Evolutionary conservation across 192 early-diverging fungal genomes (phyloP), one percentile per base, ranked within the genome.

Genomic region (Lobulomyces angularis): DNA sequence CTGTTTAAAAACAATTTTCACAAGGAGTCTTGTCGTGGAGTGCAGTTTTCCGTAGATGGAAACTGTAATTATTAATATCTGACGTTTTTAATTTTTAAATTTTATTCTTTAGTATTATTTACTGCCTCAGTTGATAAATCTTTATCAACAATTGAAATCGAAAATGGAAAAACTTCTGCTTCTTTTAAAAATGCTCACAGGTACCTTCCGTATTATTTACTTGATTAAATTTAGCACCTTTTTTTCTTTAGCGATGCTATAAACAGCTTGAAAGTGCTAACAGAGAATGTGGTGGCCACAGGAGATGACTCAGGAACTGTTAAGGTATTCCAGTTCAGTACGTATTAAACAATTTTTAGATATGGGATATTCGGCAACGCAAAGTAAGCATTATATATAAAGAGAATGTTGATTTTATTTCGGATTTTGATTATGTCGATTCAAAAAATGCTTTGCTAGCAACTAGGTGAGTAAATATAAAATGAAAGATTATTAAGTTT

Each of bases 391-490:
- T 79, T 66, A 66, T 78, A 16, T 94, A 84, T 46, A 58, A 65
- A 7, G 90, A 90, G 38, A 85, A 97, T 49, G 75, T 74, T 8
- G 95, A 99, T 60, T 94, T 83, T 46, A 90, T 97, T 35, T 82
- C 90, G 0, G 86, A 90, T 42, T 77, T 95, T 66, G 58, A 61
- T 2, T 95, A 61, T 49, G 69, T 78, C 27, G 33, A 46, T 3
- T 56, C 74, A 19, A 83, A 82, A 36, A 82, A 80, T 25, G 86
- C 86, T 0, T 47, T 98, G 35, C 60, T 98, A 17, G 79, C 75
- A 0, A 72, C 83, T 17, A 71, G 76, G 72, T 79, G 51, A 35
- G 28, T 8, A n/a, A n/a, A n/a, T n/a, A n/a, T n/a, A n/a, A n/a
- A n/a, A n/a, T n/a, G n/a, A n/a, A n/a, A n/a, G n/a, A n/a, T n/a